Conservation (phyloP, 1,284 basidiomycete genomes). For the Xerocomus amazonicus region DNA sequence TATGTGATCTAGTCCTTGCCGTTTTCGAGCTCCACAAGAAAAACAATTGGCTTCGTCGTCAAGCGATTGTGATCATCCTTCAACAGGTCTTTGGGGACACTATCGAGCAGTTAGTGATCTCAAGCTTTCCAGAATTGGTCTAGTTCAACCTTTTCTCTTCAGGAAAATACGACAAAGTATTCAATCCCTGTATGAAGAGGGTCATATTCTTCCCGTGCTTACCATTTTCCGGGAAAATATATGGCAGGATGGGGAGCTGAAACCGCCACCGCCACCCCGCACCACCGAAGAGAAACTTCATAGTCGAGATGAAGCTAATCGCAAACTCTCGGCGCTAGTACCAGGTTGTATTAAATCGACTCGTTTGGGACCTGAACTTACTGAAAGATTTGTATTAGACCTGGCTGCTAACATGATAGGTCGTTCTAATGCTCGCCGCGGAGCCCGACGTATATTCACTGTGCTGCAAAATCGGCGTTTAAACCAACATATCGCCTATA, state of each 20-base stretch:
- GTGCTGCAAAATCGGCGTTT: conserved; percentile 89
- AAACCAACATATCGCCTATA: conserved; percentile 90
- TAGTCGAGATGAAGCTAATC: conserved; percentile 81
- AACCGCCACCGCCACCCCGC: conserved; percentile 57
- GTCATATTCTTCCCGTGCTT: conserved; percentile 66
- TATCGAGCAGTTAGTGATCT: conserved; percentile 74
- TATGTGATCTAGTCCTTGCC: conserved; percentile 90
- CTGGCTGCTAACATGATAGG: conserved; percentile 96
- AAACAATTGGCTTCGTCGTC: conserved; percentile 94
- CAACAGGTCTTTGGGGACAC: conserved; percentile 95
- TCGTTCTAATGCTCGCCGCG: conserved; percentile 86
- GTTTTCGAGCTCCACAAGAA: conserved; percentile 94
- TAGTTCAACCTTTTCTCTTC: conserved; percentile 5
- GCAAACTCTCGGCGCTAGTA: conserved; percentile 84
- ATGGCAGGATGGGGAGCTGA: conserved; percentile 82
- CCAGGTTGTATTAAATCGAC: conserved; percentile 58
- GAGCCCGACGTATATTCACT: conserved; percentile 86
- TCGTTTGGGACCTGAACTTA: conserved; percentile 8
- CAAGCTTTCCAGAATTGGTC: not conserved
- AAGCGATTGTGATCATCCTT: conserved; percentile 93
- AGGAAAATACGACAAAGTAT: conserved; percentile 87
- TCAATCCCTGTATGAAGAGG: conserved; percentile 59
- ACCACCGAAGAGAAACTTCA: conserved; percentile 75
- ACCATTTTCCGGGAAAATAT: conserved; percentile 65
- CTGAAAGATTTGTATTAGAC: conserved; percentile 46